A percentile compares a stretch with the other conserved stretches of the same genome.
Evolutionary conservation across 2,329 filamentous ascomycete genomes (phyloP).

Genomic region (Aspergillus cejpii): DNA sequence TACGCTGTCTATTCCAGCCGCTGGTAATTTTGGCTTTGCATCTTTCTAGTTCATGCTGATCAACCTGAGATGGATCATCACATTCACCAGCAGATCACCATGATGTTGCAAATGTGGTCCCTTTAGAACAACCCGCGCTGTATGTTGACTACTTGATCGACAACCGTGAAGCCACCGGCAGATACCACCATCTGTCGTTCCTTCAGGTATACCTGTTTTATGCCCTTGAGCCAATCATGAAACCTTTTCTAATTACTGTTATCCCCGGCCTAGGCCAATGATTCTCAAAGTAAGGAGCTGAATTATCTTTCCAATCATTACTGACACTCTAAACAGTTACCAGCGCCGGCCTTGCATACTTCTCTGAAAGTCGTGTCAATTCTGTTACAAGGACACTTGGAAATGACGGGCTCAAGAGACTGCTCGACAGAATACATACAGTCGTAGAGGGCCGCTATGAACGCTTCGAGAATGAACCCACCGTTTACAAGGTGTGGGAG

Average conservation of each 20-base stretch:
- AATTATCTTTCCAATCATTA: neutral
- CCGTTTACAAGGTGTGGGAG: no score
- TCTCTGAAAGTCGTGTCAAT: slow-evolving; percentile 30
- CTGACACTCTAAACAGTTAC: slow-evolving; percentile 16
- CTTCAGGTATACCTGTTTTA: neutral
- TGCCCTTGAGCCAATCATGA: neutral
- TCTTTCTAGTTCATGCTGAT: no score
- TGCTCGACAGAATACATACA: slow-evolving; percentile 22
- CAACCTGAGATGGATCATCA: neutral
- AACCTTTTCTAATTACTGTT: neutral
- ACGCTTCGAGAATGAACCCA: no score
- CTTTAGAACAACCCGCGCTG: neutral
- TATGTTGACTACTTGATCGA: neutral
- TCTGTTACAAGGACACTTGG: no score
- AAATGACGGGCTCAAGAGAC: no score
- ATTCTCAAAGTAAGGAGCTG: neutral
- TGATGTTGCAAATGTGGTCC: no score
- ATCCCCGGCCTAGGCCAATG: neutral
- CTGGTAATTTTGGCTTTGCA: no score
- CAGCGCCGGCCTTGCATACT: slow-evolving; percentile 33
- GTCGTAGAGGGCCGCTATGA: slow-evolving; percentile 23
- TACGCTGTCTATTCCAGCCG: no score
- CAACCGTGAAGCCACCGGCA: neutral
- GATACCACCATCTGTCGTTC: neutral
- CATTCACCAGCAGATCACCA: neutral